Percentiles rank a stretch among this genome's conserved stretches.
Conservation (phyloP, 163 green algal species). For the Chloromonas sp. region DNA sequence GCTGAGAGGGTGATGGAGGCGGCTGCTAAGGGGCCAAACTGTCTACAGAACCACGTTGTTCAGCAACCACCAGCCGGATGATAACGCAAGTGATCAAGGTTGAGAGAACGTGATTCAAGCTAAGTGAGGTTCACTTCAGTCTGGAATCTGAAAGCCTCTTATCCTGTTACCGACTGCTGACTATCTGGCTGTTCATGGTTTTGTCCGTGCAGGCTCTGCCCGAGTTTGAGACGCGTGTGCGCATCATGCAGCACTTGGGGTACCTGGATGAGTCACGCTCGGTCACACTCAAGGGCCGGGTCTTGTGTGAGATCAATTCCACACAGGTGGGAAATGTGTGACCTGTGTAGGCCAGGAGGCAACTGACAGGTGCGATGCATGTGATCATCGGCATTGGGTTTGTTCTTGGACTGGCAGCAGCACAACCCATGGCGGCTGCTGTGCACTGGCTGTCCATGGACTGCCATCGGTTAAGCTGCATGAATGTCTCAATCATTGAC, state of each 20-base stretch:
- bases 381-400: neutral
- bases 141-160: no score
- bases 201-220: slow-evolving; percentile 61
- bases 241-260: slow-evolving; percentile 75
- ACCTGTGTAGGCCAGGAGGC: neutral
- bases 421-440: neutral
- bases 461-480: no score
- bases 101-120: no score
- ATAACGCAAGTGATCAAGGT: no score
- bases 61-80: no score
- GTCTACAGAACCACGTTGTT: no score
- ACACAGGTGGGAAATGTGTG: slow-evolving; percentile 16
- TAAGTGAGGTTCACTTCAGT: no score
- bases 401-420: neutral
- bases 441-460: neutral
- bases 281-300: slow-evolving; percentile 69
- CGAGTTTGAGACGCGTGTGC: slow-evolving; percentile 81
- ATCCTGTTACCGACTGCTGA: no score
- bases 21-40: no score
- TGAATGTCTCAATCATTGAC: no score
- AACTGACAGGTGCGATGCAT: neutral
- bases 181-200: no score
- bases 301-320: slow-evolving; percentile 72
- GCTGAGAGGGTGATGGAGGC: no score
- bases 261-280: slow-evolving; percentile 56